phyloP scores from a whole-genome alignment of 495 filamentous ascomycete species.

The Annulohypoxylon moriforme region DNA sequence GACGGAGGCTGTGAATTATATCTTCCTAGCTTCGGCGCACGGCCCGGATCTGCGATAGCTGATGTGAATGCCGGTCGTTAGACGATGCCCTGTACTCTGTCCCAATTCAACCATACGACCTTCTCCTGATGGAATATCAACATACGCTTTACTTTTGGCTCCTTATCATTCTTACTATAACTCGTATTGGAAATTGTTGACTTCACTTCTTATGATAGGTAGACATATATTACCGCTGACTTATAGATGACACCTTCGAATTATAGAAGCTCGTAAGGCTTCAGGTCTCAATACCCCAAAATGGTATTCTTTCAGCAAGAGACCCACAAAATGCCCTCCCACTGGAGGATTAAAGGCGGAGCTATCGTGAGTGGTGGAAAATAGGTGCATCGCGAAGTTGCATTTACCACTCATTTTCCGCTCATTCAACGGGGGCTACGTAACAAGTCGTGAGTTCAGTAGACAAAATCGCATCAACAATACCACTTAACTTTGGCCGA shows the following conservation, averaged over 20 bases:
- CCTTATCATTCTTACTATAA: neutral
- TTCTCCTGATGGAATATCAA: neutral
- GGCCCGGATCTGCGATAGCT: constrained; percentile 1
- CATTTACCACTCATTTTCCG: constrained; percentile 14
- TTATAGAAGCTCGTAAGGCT: neutral
- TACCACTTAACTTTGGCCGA: constrained; percentile 6
- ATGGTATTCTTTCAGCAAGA: neutral
- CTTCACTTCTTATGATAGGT: neutral
- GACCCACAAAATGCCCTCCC: neutral
- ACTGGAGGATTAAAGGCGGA: neutral
- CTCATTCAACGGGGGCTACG: constrained; percentile 11
- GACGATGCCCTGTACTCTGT: neutral
- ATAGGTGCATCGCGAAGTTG: neutral
- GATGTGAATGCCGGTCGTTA: neutral
- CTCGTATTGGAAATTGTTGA: neutral
- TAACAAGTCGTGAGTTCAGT: constrained; percentile 1
- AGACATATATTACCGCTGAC: neutral
- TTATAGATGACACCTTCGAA: neutral
- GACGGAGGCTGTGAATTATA: neutral
- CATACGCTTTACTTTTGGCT: neutral
- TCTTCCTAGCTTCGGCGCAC: neutral
- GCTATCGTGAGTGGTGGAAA: constrained; percentile 6
- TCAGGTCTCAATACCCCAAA: constrained; percentile 1
- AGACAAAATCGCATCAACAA: constrained; percentile 5
- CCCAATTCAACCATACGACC: neutral